These are phyloP conservation scores for Eucalyptus cladocalyx DNA, from an alignment of 345 rosid species.

Conservation along the genomic window DNA sequence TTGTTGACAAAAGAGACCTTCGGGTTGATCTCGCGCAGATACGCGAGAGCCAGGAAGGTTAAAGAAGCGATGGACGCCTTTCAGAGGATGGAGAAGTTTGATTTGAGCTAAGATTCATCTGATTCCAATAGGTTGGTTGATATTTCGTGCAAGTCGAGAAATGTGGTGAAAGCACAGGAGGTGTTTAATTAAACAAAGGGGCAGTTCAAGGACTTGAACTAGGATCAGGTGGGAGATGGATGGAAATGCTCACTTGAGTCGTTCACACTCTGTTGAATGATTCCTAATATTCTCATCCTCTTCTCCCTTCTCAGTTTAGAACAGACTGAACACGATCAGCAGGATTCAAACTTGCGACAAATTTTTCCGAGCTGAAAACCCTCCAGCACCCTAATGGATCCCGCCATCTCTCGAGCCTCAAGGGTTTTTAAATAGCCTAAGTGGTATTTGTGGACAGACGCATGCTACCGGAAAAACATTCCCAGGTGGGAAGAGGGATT, in stretches of 20 bases:
- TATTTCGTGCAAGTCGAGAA: slow-evolving; percentile 50
- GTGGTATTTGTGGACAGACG: no score
- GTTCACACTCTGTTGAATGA: background rate
- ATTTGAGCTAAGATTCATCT: slow-evolving; percentile 33
- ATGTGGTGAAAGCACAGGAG: slow-evolving; percentile 57
- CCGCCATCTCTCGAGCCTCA: no score
- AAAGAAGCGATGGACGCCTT: slow-evolving; percentile 65
- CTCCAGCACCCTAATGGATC: no score
- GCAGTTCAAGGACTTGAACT: no score
- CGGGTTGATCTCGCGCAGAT: slow-evolving; percentile 53
- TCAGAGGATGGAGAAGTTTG: slow-evolving; percentile 60
- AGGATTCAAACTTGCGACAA: no score
- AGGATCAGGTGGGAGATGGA: background rate
- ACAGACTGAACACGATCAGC: no score
- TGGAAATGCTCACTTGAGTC: background rate
- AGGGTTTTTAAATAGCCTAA: no score
- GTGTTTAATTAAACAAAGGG: no score
- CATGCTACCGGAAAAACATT: no score
- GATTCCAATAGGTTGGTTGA: slow-evolving; percentile 68
- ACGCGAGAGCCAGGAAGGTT: slow-evolving; percentile 57
- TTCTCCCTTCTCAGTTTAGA: background rate
- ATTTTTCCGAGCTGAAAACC: no score
- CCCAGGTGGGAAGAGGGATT: no score
- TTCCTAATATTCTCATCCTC: background rate
- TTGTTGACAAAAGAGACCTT: slow-evolving; percentile 64